Evolutionary conservation across 2,329 filamentous ascomycete species (phyloP), one percentile per base, ranked within the genome.

Genomic region (Aphanocladium album): DNA sequence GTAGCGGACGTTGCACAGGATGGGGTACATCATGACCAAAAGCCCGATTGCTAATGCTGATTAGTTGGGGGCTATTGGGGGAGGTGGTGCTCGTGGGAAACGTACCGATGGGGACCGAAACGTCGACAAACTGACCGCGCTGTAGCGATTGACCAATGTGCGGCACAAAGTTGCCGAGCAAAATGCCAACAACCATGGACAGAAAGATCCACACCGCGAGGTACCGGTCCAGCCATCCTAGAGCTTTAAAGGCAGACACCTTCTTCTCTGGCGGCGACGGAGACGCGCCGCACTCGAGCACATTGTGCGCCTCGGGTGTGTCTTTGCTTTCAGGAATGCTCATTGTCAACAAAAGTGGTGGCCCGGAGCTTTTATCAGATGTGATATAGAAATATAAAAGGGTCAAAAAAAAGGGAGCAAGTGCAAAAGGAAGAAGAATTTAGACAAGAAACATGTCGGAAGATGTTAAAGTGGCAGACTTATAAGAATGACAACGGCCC

Each of bases 1-100:
- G 73, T 83, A 91, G 43, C 83, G 82, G 12, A 92, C 86, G 72
- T 91, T 91, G 79, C 89, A 91, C 1, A 92, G 77, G 62, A 92
- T 92, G 0, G 89, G 89, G 69, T 91, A 92, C 88, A 93, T 93
- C 89, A 93, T 92, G 45, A 91, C 84, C 1, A 93, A 79, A 2
- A 92, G 76, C 0, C 89, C 89, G 52, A 91, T 76, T 1, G 89
- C 88, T 88, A 23, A 14, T 35, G 1, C 12, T 27, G 41, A 35
- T 19, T 46, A 25, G 19, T 6, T 9, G 23, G 1, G 45, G 19
- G n/a, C 3, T 14, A 2, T 11, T 17, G 16, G 3, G 3, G 5
- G 6, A 17, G 5, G 12, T 17, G 2, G 3, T 23, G 12, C 3
- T 8, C 16, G 23, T 8, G 30, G 23, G 17, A 17, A 30, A 68